Conservation (phyloP, 129 eudicot genomes). For the Ambrosia artemisiifolia region DNA sequence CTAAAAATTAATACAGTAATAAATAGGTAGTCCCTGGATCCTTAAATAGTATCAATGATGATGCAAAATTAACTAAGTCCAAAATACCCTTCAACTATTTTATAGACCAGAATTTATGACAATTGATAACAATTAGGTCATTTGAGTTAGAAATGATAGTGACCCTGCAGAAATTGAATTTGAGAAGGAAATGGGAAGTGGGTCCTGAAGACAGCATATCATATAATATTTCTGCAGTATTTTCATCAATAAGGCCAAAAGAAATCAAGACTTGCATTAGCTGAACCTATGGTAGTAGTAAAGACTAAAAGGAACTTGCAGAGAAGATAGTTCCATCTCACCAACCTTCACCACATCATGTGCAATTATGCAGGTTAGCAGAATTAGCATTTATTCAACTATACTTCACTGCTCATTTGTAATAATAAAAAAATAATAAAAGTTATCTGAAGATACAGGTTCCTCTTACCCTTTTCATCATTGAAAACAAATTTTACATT, state of each 20-base stretch:
- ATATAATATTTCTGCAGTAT: background rate
- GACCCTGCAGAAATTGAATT: conserved; percentile 16
- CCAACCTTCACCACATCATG: conserved; percentile 33
- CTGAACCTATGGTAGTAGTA: conserved; percentile 21
- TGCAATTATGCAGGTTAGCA: conserved; percentile 28
- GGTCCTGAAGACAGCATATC: conserved; percentile 29
- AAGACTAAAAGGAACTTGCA: conserved; percentile 32
- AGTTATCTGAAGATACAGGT: background rate
- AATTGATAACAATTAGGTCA: conserved; percentile 7
- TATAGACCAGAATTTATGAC: background rate
- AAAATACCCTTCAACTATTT: background rate
- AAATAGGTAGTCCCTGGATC: no score
- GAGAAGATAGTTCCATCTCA: conserved; percentile 27
- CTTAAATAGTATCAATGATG: no score
- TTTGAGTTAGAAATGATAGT: conserved; percentile 15
- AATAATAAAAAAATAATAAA: background rate
- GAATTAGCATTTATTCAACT: conserved; percentile 18
- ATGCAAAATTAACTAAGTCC: background rate
- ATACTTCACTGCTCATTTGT: background rate
- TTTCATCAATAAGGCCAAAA: conserved; percentile 26
- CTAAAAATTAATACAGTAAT: no score
- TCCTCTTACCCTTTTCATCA: background rate
- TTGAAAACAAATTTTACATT: background rate
- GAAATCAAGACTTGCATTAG: conserved; percentile 16
- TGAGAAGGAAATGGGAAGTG: conserved; percentile 21